Conservation (phyloP, 306 rosid genomes). For the Herpetospermum pedunculosum region DNA sequence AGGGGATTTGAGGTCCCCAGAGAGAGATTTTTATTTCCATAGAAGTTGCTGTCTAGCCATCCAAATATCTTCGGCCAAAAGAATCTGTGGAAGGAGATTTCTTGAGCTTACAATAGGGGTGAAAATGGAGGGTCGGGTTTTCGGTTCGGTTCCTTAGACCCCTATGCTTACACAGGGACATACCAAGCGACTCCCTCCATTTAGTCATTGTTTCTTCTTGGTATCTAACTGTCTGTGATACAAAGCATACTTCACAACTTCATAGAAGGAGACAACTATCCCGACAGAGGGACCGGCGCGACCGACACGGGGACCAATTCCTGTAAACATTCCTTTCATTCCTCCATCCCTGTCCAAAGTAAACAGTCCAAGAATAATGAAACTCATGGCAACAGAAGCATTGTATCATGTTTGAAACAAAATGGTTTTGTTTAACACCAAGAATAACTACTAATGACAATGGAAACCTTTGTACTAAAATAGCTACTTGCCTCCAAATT, state of each 20-base stretch:
- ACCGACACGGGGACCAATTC: slow-evolving; percentile 68
- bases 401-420: background rate
- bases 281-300: slow-evolving; percentile 94
- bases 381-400: background rate
- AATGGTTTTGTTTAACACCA: background rate
- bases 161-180: background rate
- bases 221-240: slow-evolving; percentile 29
- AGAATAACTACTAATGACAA: background rate
- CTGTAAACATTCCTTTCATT: slow-evolving; percentile 67
- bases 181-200: background rate
- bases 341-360: slow-evolving; percentile 70
- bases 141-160: too few relatives aligned
- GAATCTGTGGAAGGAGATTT: background rate
- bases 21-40: background rate
- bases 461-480: background rate
- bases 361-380: background rate
- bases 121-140: too few relatives aligned
- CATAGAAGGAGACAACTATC: slow-evolving; percentile 82
- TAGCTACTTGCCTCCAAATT: slow-evolving; percentile 57
- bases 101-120: too few relatives aligned
- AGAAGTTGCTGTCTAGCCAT: background rate
- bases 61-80: background rate
- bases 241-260: slow-evolving; percentile 66
- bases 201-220: slow-evolving; percentile 11
- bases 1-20: background rate